These are phyloP conservation scores for Phytopythium mirpurense DNA, from an alignment of 352 stramenopile genomes.

Conservation along the genomic window DNA sequence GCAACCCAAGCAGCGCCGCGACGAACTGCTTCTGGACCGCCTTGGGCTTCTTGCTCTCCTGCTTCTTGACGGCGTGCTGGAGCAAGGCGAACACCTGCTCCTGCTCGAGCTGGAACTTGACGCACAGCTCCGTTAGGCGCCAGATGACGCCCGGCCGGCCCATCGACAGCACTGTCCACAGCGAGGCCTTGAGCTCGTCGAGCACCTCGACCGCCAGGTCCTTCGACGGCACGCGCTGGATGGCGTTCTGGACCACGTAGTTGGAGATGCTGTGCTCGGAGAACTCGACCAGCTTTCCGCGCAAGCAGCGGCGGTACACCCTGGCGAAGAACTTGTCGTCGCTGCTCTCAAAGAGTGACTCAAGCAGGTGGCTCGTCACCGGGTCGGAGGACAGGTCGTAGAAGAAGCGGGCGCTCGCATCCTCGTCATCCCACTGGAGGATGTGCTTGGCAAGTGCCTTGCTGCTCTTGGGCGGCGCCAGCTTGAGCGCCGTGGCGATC, in stretches of 20 bases:
- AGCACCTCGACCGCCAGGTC: slow-evolving; percentile 48
- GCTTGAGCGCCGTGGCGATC: slow-evolving; percentile 53
- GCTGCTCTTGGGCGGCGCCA: slow-evolving; percentile 42
- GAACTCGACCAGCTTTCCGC: slow-evolving; percentile 61
- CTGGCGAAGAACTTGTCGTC: slow-evolving; percentile 63
- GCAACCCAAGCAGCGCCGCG: slow-evolving; percentile 52
- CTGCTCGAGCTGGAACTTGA: slow-evolving; percentile 48
- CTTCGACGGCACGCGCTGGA: slow-evolving; percentile 41
- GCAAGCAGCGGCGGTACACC: slow-evolving; percentile 60
- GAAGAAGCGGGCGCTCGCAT: slow-evolving; percentile 40
- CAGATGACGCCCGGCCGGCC: slow-evolving; percentile 69
- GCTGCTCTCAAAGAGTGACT: slow-evolving; percentile 52
- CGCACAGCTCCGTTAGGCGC: slow-evolving; percentile 71
- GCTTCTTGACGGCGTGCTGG: slow-evolving; percentile 59
- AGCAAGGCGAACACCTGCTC: slow-evolving; percentile 46
- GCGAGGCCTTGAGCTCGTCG: slow-evolving; percentile 42
- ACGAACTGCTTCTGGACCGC: slow-evolving; percentile 59
- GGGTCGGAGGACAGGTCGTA: slow-evolving; percentile 66
- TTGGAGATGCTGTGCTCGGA: slow-evolving; percentile 71
- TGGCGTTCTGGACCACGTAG: slow-evolving; percentile 76
- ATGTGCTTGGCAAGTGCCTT: slow-evolving; percentile 55
- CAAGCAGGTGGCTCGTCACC: slow-evolving; percentile 75
- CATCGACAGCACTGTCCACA: slow-evolving; percentile 74
- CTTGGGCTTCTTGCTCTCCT: slow-evolving; percentile 78
- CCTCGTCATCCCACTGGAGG: slow-evolving; percentile 67